Percentiles rank a stretch among this genome's conserved stretches.
Conservation (phyloP, 1,284 basidiomycete genomes). For the Cryptococcus deneoformans region DNA sequence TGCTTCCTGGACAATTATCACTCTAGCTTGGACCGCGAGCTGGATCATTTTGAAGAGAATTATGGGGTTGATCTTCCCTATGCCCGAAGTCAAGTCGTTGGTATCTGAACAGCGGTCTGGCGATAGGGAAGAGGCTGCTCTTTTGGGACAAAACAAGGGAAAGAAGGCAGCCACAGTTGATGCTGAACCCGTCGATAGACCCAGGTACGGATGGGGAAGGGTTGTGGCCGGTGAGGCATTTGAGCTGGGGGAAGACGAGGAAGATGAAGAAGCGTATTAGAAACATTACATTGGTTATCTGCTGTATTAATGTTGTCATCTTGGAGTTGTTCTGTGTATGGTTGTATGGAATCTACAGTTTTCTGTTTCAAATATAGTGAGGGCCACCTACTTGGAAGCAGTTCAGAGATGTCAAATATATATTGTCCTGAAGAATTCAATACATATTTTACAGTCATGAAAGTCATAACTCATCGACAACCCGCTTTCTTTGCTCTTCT, state of each 20-base stretch:
- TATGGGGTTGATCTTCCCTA: constrained; percentile 33
- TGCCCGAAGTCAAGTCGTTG: constrained; percentile 16
- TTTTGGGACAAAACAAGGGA: neutral
- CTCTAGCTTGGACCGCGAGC: constrained; percentile 25
- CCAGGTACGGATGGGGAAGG: constrained; percentile 29
- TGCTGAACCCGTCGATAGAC: neutral
- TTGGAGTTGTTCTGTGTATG: too few relatives aligned
- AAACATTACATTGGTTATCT: too few relatives aligned
- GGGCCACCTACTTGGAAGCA: too few relatives aligned
- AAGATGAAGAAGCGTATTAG: constrained; percentile 10
- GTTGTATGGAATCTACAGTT: too few relatives aligned
- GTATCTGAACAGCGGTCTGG: neutral
- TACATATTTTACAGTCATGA: neutral
- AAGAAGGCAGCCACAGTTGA: neutral
- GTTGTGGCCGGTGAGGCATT: constrained; percentile 40
- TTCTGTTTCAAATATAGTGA: too few relatives aligned
- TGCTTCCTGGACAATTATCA: constrained; percentile 20
- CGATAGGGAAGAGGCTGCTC: constrained; percentile 4
- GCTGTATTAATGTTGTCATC: too few relatives aligned
- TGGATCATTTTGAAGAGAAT: constrained; percentile 32
- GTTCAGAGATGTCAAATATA: too few relatives aligned
- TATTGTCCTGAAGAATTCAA: too few relatives aligned
- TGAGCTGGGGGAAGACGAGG: constrained; percentile 34
- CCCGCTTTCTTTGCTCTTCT: neutral
- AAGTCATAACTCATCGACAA: neutral